Percentiles rank a stretch among this genome's conserved stretches.
These are phyloP conservation scores for Cytospora schulzeri DNA, from an alignment of 2,329 filamentous ascomycete genomes.

Conservation along the genomic window DNA sequence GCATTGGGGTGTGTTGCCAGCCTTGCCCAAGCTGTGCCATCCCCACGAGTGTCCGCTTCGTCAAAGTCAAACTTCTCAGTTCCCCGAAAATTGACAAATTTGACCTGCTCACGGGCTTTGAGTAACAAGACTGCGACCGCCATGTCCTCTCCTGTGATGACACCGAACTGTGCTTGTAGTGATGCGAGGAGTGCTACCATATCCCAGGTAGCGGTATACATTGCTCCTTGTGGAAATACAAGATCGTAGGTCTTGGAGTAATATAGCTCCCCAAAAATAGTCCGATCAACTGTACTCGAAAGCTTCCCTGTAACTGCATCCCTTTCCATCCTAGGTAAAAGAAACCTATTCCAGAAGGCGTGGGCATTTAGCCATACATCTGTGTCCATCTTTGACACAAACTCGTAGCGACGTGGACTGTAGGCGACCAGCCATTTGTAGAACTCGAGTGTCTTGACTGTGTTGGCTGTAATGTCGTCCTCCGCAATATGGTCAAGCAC, in stretches of 20 bases:
- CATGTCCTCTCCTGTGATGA: constrained; percentile 38
- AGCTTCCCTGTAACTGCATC: constrained; percentile 10
- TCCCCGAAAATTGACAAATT: constrained; percentile 36
- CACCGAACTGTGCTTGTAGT: constrained; percentile 33
- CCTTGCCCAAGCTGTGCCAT: constrained; percentile 37
- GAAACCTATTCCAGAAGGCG: constrained; percentile 37
- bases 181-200: constrained; percentile 34
- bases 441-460: constrained; percentile 39
- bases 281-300: constrained; percentile 30
- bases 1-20: constrained; percentile 32
- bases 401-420: constrained; percentile 33
- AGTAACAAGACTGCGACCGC: constrained; percentile 36
- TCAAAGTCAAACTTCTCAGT: constrained; percentile 38
- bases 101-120: constrained; percentile 31
- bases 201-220: constrained; percentile 41
- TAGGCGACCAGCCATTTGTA: constrained; percentile 36
- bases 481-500: constrained; percentile 38
- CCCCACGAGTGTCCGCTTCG: constrained; percentile 33
- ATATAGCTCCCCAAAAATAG: constrained; percentile 37
- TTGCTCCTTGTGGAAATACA: constrained; percentile 37
- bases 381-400: constrained; percentile 39
- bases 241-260: constrained; percentile 32
- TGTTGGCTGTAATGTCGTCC: constrained; percentile 38
- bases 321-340: constrained; percentile 32
- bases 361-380: constrained; percentile 39